phyloP scores from a whole-genome alignment of 2,329 filamentous ascomycete species.

The Colletotrichum cordylinicola region DNA sequence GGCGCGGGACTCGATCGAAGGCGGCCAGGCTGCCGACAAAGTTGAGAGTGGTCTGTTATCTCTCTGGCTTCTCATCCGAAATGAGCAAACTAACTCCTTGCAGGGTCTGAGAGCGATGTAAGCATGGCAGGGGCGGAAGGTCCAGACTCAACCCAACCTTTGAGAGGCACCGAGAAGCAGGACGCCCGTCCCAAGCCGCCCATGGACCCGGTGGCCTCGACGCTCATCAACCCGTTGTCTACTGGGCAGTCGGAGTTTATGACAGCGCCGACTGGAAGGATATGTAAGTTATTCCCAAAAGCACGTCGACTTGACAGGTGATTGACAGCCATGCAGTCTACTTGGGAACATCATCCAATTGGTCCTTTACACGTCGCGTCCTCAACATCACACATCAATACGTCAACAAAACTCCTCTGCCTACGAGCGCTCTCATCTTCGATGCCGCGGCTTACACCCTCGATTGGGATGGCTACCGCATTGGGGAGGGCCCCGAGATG shows the following conservation, averaged over 20 bases:
- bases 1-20: background rate
- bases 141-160: background rate
- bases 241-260: slow-evolving; percentile 46
- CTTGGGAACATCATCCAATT: slow-evolving; percentile 61
- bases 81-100: background rate
- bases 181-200: background rate
- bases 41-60: background rate
- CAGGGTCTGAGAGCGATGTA: background rate
- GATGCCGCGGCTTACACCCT: slow-evolving; percentile 58
- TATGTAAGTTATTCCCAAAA: slow-evolving; percentile 40
- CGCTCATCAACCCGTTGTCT: slow-evolving; percentile 48
- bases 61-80: background rate
- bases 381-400: slow-evolving; percentile 54
- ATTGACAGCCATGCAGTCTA: slow-evolving; percentile 42
- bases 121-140: background rate
- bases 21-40: background rate
- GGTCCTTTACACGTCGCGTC: slow-evolving; percentile 57
- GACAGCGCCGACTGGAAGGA: slow-evolving; percentile 43
- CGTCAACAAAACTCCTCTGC: slow-evolving; percentile 45
- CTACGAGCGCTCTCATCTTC: slow-evolving; percentile 50
- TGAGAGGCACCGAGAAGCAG: background rate
- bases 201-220: slow-evolving; percentile 32
- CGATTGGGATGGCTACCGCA: slow-evolving; percentile 48
- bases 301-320: background rate
- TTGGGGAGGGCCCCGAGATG: slow-evolving; percentile 6